Conservation (phyloP, 495 filamentous ascomycete species). For the Tirmania nivea region DNA sequence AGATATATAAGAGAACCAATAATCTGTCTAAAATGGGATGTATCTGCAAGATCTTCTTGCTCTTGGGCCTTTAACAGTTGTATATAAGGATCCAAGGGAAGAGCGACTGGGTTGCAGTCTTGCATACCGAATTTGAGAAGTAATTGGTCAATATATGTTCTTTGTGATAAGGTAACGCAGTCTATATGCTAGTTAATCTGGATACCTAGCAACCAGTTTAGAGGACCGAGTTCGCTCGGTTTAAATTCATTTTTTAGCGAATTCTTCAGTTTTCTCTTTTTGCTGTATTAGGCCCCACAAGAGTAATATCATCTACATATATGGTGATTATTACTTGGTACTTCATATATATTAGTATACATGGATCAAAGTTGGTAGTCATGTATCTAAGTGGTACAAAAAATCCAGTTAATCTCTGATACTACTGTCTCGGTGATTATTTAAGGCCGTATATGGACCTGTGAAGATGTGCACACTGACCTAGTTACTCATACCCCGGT, state of each 20-base stretch:
- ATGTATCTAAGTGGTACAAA: not conserved
- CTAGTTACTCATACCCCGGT: not conserved
- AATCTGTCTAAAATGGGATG: not conserved
- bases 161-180: not conserved
- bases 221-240: not conserved
- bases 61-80: not conserved
- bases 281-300: not conserved
- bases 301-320: not conserved
- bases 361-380: slow-evolving; percentile 1
- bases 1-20: slow-evolving; percentile 7
- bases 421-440: slow-evolving; percentile 8
- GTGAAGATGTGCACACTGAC: not conserved
- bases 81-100: not conserved
- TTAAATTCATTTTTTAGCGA: slow-evolving; percentile 1
- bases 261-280: not conserved
- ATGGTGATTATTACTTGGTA: not conserved
- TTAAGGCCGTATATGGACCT: slow-evolving; percentile 11
- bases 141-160: not conserved
- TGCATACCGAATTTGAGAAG: not conserved
- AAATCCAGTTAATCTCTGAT: slow-evolving; percentile 1
- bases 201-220: not conserved
- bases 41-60: not conserved
- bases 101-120: not conserved
- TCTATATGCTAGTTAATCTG: not conserved
- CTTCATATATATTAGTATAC: not conserved